phyloP scores from a whole-genome alignment of 352 stramenopile genomes.

The Sclerospora graminicola region DNA sequence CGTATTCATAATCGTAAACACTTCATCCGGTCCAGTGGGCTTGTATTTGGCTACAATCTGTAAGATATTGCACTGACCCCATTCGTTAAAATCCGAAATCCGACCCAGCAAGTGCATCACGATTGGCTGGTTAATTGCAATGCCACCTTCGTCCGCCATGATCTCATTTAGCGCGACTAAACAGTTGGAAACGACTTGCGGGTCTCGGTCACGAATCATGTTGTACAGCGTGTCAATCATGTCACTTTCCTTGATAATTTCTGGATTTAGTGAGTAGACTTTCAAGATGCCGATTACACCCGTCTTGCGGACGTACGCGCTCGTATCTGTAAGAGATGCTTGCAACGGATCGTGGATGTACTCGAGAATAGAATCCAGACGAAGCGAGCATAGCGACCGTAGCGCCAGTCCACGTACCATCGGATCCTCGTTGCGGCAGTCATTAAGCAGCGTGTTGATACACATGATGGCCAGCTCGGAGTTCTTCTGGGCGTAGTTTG shows the following conservation, averaged over 20 bases:
- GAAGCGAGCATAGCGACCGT: conserved; percentile 92
- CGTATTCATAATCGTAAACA: conserved; percentile 98
- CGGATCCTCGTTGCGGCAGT: conserved; percentile 97
- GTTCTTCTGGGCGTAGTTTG: conserved; percentile 97
- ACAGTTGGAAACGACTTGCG: conserved; percentile 95
- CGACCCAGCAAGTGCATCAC: conserved; percentile 96
- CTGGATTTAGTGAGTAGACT: conserved; percentile 87
- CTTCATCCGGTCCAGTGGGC: conserved; percentile 90
- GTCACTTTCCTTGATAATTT: conserved; percentile 87
- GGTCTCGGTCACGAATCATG: conserved; percentile 97
- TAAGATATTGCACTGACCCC: conserved; percentile 95
- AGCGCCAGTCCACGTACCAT: conserved; percentile 97
- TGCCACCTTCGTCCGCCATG: conserved; percentile 92
- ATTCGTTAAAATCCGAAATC: conserved; percentile 99
- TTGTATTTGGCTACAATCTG: conserved; percentile 92
- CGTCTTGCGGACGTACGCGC: conserved; percentile 98
- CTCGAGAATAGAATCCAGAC: conserved; percentile 96
- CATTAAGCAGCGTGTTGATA: conserved; percentile 99
- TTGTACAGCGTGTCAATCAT: conserved; percentile 98
- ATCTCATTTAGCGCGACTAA: conserved; percentile 98
- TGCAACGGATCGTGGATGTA: conserved; percentile 94
- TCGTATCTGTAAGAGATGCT: conserved; percentile 90
- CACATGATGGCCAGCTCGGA: conserved; percentile 99
- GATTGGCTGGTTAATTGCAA: conserved; percentile 95
- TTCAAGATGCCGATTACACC: conserved; percentile 99